These are phyloP conservation scores for Dendrothele bispora DNA, from an alignment of 768 basidiomycete genomes.

Conservation along the genomic window DNA sequence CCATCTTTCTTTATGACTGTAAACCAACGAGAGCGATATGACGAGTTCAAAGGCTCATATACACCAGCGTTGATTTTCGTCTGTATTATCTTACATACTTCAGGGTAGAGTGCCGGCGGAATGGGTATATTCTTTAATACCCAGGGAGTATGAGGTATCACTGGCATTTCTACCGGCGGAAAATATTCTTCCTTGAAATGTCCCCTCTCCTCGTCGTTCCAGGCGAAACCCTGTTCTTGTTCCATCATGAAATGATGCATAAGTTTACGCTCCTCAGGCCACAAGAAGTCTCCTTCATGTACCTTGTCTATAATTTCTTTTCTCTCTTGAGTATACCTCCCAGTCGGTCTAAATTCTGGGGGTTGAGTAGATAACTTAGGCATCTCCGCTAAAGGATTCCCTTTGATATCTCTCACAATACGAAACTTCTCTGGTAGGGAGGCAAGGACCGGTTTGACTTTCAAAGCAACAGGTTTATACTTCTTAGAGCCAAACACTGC, in stretches of 20 bases:
- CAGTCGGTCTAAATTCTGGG: constrained; percentile 1
- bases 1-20: constrained; percentile 15
- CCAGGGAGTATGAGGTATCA: constrained; percentile 22
- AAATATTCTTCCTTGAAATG: constrained; percentile 19
- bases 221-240: constrained; percentile 16
- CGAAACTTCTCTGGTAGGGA: no score
- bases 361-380: no score
- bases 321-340: background rate
- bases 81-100: constrained; percentile 12
- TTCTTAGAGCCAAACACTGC: no score
- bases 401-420: no score
- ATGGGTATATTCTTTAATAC: constrained; percentile 12
- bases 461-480: no score
- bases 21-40: constrained; percentile 9
- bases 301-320: background rate
- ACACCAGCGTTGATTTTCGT: constrained; percentile 13
- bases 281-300: constrained; percentile 9
- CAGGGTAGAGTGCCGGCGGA: constrained; percentile 14
- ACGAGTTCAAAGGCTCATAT: constrained; percentile 7
- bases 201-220: constrained; percentile 17
- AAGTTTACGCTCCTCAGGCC: constrained; percentile 12
- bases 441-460: no score
- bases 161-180: constrained; percentile 17
- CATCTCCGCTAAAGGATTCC: no score
- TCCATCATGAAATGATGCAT: constrained; percentile 11